Conservation (phyloP, 2,329 filamentous ascomycete genomes). For the Pseudogymnoascus sp. region DNA sequence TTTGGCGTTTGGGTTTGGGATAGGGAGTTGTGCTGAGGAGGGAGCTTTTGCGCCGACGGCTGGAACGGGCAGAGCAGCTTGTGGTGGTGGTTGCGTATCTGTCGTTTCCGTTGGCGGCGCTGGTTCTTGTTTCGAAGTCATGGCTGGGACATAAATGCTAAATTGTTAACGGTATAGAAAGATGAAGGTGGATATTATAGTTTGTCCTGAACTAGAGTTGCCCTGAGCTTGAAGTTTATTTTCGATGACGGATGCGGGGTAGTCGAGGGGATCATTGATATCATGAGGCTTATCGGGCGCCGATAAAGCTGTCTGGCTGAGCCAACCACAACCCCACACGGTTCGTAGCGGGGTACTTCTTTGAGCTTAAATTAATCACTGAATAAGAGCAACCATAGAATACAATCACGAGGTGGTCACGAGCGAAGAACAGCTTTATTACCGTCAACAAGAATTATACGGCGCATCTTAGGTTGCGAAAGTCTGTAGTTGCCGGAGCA, state of each 20-base stretch:
- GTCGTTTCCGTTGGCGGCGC: constrained; percentile 17
- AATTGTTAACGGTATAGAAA: background rate
- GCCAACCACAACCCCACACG: constrained; percentile 1
- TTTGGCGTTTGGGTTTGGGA: constrained; percentile 44
- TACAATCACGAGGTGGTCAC: background rate
- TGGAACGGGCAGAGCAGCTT: constrained; percentile 29
- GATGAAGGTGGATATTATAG: background rate
- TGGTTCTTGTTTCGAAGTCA: constrained; percentile 28
- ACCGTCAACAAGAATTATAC: background rate
- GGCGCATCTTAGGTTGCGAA: background rate
- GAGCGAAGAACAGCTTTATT: background rate
- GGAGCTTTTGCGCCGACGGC: constrained; percentile 50
- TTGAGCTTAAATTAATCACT: constrained; percentile 2
- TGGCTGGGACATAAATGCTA: constrained; percentile 10
- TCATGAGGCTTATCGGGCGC: constrained; percentile 1
- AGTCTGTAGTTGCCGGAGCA: background rate
- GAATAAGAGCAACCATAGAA: background rate
- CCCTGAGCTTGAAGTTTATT: background rate
- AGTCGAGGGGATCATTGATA: constrained; percentile 1
- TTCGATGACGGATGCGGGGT: constrained; percentile 5
- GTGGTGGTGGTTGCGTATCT: constrained; percentile 34
- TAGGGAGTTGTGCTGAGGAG: constrained; percentile 40
- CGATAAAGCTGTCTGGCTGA: constrained; percentile 4
- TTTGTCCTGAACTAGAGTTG: background rate
- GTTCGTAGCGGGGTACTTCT: background rate